These are phyloP conservation scores for Neonectria ditissima DNA, from an alignment of 2,329 filamentous ascomycete genomes.

Conservation along the genomic window DNA sequence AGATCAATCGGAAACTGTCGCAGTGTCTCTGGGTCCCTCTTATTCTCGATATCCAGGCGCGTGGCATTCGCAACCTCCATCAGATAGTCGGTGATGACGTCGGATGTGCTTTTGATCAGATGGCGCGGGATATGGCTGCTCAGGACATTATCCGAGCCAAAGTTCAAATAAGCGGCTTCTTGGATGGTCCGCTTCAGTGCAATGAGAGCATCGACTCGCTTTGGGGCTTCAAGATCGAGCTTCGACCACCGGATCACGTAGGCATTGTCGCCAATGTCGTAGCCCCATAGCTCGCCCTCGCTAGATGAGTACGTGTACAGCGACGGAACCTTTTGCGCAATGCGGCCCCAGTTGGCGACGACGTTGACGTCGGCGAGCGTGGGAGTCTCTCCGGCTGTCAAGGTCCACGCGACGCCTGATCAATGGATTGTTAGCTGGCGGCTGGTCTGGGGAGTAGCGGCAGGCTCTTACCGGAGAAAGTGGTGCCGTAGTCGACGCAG, in stretches of 20 bases:
- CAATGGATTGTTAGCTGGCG: not conserved
- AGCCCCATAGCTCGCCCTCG: constrained; percentile 22
- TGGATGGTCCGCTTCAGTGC: constrained; percentile 23
- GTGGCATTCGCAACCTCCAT: constrained; percentile 13
- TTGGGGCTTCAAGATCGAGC: constrained; percentile 23
- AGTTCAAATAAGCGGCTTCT: constrained; percentile 15
- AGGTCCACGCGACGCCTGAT: constrained; percentile 27
- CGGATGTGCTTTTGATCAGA: constrained; percentile 20
- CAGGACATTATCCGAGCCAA: constrained; percentile 5
- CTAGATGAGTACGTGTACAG: constrained; percentile 28
- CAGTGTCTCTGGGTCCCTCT: constrained; percentile 2
- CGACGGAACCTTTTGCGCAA: constrained; percentile 24
- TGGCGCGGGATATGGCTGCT: constrained; percentile 21
- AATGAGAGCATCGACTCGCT: constrained; percentile 15
- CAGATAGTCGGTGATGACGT: constrained; percentile 31
- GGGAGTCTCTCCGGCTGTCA: constrained; percentile 14
- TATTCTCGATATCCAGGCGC: constrained; percentile 19
- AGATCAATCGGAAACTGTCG: constrained; percentile 27
- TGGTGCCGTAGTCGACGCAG: constrained; percentile 33
- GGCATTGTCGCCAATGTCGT: constrained; percentile 26
- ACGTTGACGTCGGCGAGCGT: constrained; percentile 22
- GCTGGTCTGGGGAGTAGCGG: too few species aligned
- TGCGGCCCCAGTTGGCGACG: constrained; percentile 23
- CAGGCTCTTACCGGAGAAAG: constrained; percentile 19
- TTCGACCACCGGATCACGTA: constrained; percentile 31